Percentiles rank a stretch among this genome's conserved stretches.
Conservation (phyloP, 1,139 yeast species). For the Geotrichum candidum region DNA sequence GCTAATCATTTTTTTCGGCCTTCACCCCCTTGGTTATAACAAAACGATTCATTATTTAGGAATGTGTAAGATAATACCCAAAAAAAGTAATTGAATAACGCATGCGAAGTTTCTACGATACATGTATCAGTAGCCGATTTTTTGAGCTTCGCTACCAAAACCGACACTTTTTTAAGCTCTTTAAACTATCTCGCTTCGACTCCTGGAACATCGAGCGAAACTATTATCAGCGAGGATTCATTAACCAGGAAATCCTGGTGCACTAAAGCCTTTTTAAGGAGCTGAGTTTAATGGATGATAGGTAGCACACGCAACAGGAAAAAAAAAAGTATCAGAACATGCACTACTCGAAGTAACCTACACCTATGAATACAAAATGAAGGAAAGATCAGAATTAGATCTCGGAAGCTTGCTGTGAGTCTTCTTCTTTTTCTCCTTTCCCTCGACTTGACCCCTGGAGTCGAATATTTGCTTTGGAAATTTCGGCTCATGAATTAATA, state of each 20-base stretch:
- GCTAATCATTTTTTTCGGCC: not conserved
- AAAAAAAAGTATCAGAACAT: not conserved
- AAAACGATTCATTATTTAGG: not conserved
- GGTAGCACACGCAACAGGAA: not conserved
- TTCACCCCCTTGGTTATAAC: not conserved
- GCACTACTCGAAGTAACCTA: not conserved
- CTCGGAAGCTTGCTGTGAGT: not conserved
- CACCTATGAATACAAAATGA: not conserved
- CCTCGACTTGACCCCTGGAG: not conserved
- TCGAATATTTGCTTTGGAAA: not conserved
- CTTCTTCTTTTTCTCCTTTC: not conserved
- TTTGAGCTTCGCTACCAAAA: not conserved
- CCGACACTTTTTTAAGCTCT: not conserved
- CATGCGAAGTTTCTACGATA: not conserved
- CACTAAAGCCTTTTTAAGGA: not conserved
- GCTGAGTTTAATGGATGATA: not conserved
- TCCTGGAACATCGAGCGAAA: not conserved
- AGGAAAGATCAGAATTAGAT: not conserved
- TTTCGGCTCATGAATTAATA: not conserved
- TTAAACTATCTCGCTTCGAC: not conserved
- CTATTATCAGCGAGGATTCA: not conserved
- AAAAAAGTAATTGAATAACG: not conserved
- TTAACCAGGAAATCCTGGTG: not conserved
- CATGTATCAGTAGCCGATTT: not conserved
- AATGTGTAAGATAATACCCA: not conserved